Evolutionary conservation across 2,329 filamentous ascomycete genomes (phyloP).

Genomic region (Beauveria australis): DNA sequence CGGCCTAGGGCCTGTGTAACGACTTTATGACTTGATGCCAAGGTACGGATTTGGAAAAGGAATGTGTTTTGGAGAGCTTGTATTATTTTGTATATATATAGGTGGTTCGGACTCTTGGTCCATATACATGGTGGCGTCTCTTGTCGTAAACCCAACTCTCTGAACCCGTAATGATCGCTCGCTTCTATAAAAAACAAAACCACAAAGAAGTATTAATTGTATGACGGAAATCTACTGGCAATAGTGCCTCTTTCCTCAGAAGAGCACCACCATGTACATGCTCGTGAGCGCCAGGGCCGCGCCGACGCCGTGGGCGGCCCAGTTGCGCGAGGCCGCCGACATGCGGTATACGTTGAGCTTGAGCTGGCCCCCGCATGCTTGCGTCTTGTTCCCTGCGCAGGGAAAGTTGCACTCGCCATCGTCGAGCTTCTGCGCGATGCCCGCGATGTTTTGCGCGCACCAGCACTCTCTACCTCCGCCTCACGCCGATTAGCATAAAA

Average conservation of each 20-base stretch:
- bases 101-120: not conserved
- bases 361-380: constrained; percentile 46
- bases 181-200: not conserved
- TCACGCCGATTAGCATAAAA: not conserved
- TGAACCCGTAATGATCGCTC: not conserved
- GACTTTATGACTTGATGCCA: constrained; percentile 27
- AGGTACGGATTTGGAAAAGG: not conserved
- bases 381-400: constrained; percentile 43
- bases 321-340: constrained; percentile 11
- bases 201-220: too few species aligned
- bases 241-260: not conserved
- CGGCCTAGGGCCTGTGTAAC: constrained; percentile 43
- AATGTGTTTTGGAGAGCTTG: not conserved
- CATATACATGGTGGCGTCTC: not conserved
- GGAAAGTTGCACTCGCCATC: constrained; percentile 42
- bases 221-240: too few species aligned
- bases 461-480: constrained; percentile 44
- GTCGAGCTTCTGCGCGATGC: constrained; percentile 35
- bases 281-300: not conserved
- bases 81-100: not conserved
- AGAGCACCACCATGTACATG: not conserved
- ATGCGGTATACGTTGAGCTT: constrained; percentile 38
- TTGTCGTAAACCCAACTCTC: not conserved
- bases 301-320: not conserved
- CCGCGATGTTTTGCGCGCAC: constrained; percentile 43